Conservation (phyloP, 768 basidiomycete genomes). For the Krasilnikovozyma curviuscula region DNA sequence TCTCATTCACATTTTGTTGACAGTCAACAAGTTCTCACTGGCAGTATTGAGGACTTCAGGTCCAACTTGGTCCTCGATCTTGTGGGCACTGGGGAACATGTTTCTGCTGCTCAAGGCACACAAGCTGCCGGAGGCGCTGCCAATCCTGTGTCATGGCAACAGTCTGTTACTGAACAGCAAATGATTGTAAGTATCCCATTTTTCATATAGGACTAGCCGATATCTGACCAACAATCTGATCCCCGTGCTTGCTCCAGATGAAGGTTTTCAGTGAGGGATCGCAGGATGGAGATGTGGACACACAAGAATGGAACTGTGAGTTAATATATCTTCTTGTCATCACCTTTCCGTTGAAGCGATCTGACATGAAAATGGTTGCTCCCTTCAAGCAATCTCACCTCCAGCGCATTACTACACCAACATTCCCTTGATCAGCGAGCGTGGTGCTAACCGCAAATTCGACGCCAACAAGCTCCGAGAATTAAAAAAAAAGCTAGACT, state of each 20-base stretch:
- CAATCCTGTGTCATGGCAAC: neutral
- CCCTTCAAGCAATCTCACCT: constrained; percentile 61
- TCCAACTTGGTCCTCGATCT: constrained; percentile 44
- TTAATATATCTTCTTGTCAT: neutral
- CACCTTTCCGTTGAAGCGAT: neutral
- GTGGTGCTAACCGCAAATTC: constrained; percentile 68
- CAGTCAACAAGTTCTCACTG: constrained; percentile 79
- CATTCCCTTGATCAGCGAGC: constrained; percentile 73
- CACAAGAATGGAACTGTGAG: too few relatives aligned
- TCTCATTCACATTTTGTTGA: too few relatives aligned
- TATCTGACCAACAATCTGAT: too few relatives aligned
- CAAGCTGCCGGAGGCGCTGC: neutral
- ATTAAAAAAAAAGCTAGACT: constrained; percentile 79
- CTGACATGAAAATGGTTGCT: too few relatives aligned
- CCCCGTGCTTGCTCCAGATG: too few relatives aligned
- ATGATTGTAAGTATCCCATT: too few relatives aligned
- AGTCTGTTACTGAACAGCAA: constrained; percentile 7
- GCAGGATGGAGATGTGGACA: too few relatives aligned
- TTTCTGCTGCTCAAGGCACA: too few relatives aligned
- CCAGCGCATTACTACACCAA: constrained; percentile 92
- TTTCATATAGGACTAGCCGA: too few relatives aligned
- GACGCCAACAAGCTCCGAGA: constrained; percentile 87
- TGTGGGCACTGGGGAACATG: constrained; percentile 24
- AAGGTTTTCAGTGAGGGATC: too few relatives aligned
- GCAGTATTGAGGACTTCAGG: constrained; percentile 82